Evolutionary conservation across 1,284 basidiomycete species (phyloP), one percentile per base, ranked within the genome.

Genomic region (Cutaneotrichosporon cutaneum): DNA sequence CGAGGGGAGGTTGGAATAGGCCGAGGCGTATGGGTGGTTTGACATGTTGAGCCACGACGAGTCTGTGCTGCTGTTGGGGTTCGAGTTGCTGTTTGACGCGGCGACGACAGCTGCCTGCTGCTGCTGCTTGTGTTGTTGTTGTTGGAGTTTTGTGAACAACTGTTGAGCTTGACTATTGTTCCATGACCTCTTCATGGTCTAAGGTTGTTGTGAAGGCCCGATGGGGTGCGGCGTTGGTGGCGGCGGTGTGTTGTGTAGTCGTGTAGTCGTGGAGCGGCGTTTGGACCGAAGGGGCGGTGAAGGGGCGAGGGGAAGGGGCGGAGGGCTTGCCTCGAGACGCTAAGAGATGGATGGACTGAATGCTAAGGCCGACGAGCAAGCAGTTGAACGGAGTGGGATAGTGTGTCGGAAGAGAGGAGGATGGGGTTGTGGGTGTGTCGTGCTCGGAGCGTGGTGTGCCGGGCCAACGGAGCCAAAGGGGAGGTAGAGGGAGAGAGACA

Each of bases 1-100:
- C 3, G 55, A 58, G 2, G 72, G 61, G 52, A 78, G 70, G 56
- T 62, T 65, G 26, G 67, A 65, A 59, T 78, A 78, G 4, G 72
- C 72, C 22, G 70, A 67, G 3, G 76, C 75, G 65, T 78, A 78
- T 3, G 75, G 76, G 58, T 78, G 76, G 22, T 59, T 64, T 51
- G 57, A 54, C 60, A 61, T 67, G 50, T 54, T 35, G 33, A 52
- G 36, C 61, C 61, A 62, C n/a, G 42, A 32, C 11, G 54, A 21
- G 24, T 44, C 39, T 32, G 42, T 48, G 44, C 30, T 48, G 44
- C 30, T 48, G 55, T 26, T 56, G 36, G 42, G 21, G 22, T 44
- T 30, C 30, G 27, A 35, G 50, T 36, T 56, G 7, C 9, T 32
- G 21, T 26, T 18, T 18, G 32, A 27, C 3, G 32, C 53, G 24